phyloP scores from a whole-genome alignment of 768 basidiomycete genomes.

The Candolleomyces eurysporus region DNA sequence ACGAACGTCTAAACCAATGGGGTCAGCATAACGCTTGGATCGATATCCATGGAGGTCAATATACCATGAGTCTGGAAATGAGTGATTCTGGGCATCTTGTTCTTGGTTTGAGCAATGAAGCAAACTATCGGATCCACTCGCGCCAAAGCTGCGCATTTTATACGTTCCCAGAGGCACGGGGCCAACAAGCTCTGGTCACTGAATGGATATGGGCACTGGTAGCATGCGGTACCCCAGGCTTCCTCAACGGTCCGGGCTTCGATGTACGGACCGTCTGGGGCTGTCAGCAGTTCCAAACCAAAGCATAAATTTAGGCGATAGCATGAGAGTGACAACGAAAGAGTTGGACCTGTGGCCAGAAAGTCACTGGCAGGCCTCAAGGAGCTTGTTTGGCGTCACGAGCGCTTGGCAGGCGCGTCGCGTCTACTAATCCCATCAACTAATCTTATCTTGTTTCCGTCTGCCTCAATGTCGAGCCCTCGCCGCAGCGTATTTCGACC shows the following conservation, averaged over 20 bases:
- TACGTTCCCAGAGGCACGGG: too few relatives aligned
- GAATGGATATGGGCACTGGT: neutral
- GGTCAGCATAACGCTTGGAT: neutral
- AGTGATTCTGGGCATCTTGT: constrained; percentile 31
- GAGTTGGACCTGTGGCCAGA: neutral
- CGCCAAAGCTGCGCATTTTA: too few relatives aligned
- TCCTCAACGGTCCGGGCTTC: neutral
- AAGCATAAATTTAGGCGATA: too few relatives aligned
- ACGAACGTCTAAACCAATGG: constrained; percentile 66
- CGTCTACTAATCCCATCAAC: neutral
- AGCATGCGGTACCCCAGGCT: neutral
- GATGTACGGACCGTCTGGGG: neutral
- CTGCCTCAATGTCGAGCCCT: constrained; percentile 30
- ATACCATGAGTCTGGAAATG: constrained; percentile 33
- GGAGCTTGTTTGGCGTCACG: neutral
- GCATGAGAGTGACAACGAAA: neutral
- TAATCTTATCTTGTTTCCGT: neutral
- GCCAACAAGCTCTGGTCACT: too few relatives aligned
- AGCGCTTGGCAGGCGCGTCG: neutral
- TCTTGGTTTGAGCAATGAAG: neutral
- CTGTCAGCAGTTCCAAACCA: too few relatives aligned
- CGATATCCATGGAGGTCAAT: constrained; percentile 4
- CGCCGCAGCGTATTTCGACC: constrained; percentile 71
- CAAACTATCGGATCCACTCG: too few relatives aligned
- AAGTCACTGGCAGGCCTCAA: too few relatives aligned